These are phyloP conservation scores for Talaromyces ruber DNA, from an alignment of 495 filamentous ascomycete species.

Conservation along the genomic window DNA sequence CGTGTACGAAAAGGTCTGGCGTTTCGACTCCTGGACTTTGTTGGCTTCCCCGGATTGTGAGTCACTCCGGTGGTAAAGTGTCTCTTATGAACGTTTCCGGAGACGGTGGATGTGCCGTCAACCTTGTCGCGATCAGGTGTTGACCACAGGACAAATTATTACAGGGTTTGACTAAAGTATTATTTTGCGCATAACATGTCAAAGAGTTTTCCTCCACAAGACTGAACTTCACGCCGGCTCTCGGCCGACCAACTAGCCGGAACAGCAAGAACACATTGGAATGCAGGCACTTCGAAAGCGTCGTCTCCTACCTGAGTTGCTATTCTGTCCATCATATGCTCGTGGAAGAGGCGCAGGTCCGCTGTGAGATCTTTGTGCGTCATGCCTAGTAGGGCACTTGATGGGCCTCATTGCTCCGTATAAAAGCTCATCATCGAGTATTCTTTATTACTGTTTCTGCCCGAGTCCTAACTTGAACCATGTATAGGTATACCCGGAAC, in stretches of 20 bases:
- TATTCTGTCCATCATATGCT: slow-evolving; percentile 29
- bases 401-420: slow-evolving; percentile 6
- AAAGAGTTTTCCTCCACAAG: no score
- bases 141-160: no score
- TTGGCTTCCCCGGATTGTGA: no score
- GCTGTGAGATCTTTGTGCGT: slow-evolving; percentile 23
- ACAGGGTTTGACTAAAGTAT: no score
- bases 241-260: slow-evolving; percentile 17
- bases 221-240: no score
- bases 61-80: no score
- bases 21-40: no score
- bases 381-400: slow-evolving; percentile 5
- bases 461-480: slow-evolving; percentile 16
- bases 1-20: no score
- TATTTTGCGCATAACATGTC: no score
- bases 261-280: slow-evolving; percentile 19
- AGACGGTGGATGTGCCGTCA: no score
- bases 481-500: slow-evolving; percentile 8
- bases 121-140: no score
- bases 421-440: slow-evolving; percentile 11
- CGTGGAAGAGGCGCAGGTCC: slow-evolving; percentile 30
- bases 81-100: no score
- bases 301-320: neutral
- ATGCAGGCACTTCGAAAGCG: slow-evolving; percentile 15
- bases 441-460: neutral